These are phyloP conservation scores for Aurantiochytrium sp. DNA, from an alignment of 108 stramenopile species.

Conservation along the genomic window DNA sequence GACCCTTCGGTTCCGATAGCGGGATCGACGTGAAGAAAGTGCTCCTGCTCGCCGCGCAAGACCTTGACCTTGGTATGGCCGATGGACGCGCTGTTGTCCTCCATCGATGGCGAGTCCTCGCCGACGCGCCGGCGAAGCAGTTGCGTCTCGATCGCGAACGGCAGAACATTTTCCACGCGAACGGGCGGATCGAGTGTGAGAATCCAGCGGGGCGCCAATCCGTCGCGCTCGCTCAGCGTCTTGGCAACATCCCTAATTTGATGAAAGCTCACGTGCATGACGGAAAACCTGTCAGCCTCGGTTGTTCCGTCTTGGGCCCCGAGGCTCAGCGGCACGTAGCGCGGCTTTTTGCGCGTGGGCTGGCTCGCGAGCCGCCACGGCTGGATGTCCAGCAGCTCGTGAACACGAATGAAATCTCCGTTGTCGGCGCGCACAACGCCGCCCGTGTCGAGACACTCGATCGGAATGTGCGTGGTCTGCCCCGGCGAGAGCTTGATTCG, in stretches of 20 bases:
- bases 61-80: not conserved
- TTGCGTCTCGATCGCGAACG: not conserved
- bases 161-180: not conserved
- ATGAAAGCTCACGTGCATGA: not conserved
- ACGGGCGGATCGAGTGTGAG: conserved; percentile 10
- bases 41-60: not conserved
- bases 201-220: not conserved
- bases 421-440: not conserved
- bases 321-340: not conserved
- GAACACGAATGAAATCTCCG: not conserved
- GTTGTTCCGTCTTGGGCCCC: not conserved
- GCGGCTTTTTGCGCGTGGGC: not conserved
- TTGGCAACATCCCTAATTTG: not conserved
- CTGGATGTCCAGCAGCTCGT: not conserved
- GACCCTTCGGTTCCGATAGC: not conserved
- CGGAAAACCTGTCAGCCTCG: not conserved
- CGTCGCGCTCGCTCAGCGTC: not conserved
- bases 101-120: too few relatives aligned
- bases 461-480: not conserved
- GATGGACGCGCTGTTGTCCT: too few relatives aligned
- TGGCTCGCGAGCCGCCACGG: not conserved
- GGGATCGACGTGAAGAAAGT: not conserved
- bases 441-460: not conserved
- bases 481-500: not conserved
- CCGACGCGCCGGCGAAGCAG: not conserved